phyloP scores from a whole-genome alignment of 768 basidiomycete genomes.

The Mrakia frigida region DNA sequence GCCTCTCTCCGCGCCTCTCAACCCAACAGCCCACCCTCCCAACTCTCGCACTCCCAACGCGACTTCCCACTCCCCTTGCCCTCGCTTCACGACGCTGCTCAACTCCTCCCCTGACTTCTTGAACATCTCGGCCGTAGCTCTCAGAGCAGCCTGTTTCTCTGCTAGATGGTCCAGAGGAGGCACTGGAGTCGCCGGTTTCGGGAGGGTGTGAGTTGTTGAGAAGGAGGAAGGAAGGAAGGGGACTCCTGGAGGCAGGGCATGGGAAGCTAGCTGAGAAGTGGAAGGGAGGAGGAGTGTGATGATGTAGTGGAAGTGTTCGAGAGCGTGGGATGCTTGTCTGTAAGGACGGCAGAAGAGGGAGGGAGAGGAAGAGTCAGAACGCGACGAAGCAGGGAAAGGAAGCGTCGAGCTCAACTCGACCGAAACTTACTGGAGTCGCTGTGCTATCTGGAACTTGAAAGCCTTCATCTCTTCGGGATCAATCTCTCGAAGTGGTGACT shows the following conservation, averaged over 20 bases:
- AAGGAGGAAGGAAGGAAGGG: constrained; percentile 17
- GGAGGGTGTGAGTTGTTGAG: constrained; percentile 1
- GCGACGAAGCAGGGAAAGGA: neutral
- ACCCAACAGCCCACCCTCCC: constrained; percentile 9
- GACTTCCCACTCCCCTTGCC: constrained; percentile 5
- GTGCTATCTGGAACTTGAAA: constrained; percentile 17
- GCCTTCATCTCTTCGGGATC: constrained; percentile 20
- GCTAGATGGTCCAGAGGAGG: neutral
- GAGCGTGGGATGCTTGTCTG: constrained; percentile 17
- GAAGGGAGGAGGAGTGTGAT: constrained; percentile 23
- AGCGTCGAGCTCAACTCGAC: neutral
- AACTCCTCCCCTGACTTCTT: neutral
- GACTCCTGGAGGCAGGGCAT: constrained; percentile 8
- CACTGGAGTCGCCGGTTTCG: neutral
- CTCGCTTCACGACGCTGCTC: neutral
- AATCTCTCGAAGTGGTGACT: neutral
- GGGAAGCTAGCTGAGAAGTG: neutral
- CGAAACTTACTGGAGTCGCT: constrained; percentile 19
- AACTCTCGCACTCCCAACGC: constrained; percentile 7
- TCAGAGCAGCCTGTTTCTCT: constrained; percentile 2
- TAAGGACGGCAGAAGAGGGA: neutral
- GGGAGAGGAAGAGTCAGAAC: neutral
- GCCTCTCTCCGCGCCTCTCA: neutral
- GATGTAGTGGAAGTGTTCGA: constrained; percentile 18
- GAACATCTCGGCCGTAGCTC: constrained; percentile 7